Conservation (phyloP, 2,329 filamentous ascomycete species). For the Didymella pinodella region DNA sequence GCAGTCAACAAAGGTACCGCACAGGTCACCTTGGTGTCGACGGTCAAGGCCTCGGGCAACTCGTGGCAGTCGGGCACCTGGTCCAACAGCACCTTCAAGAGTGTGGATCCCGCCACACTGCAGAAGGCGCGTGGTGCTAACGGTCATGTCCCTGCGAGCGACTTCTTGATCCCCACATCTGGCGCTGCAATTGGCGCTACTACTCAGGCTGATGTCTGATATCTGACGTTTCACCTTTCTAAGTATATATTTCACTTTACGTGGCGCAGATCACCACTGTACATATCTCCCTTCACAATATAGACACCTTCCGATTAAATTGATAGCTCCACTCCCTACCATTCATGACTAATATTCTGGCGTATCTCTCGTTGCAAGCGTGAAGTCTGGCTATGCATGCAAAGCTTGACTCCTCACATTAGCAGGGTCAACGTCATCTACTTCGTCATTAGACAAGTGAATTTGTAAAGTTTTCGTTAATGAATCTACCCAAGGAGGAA, state of each 20-base stretch:
- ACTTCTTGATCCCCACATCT: slow-evolving; percentile 53
- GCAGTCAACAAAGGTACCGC: slow-evolving; percentile 39
- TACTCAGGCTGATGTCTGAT: slow-evolving; percentile 30
- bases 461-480: too few species aligned
- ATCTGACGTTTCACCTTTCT: neutral
- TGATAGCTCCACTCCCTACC: neutral
- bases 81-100: slow-evolving; percentile 52
- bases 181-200: slow-evolving; percentile 54
- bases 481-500: too few species aligned
- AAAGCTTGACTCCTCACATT: too few species aligned
- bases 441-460: too few species aligned
- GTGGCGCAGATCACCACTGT: neutral
- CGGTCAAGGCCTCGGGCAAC: slow-evolving; percentile 48
- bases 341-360: neutral
- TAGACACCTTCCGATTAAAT: neutral
- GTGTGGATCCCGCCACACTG: slow-evolving; percentile 44
- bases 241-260: neutral
- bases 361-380: slow-evolving; percentile 4
- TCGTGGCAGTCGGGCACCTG: slow-evolving; percentile 55
- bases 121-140: slow-evolving; percentile 50
- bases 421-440: too few species aligned
- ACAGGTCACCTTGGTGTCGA: slow-evolving; percentile 21
- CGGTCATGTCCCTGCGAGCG: slow-evolving; percentile 53
- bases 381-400: too few species aligned
- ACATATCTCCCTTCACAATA: neutral